Conservation (phyloP, 257 asterid genomes). For the Solanum gracilifrons region DNA sequence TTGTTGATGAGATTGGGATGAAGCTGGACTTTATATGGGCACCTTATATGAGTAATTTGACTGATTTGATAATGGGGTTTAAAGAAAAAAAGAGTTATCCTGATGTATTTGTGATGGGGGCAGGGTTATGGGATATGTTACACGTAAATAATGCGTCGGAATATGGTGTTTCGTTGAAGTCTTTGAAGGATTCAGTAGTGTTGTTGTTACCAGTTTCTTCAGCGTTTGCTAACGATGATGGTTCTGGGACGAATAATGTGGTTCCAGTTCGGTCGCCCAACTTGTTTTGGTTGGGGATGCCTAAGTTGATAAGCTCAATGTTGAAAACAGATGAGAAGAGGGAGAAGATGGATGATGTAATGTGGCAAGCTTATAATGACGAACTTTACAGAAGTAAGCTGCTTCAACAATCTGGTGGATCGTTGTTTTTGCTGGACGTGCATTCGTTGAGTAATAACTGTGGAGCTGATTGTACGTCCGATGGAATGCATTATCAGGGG, state of each 20-base stretch:
- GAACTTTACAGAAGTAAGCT: constrained; percentile 48
- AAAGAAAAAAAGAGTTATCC: constrained; percentile 39
- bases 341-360: constrained; percentile 47
- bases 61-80: constrained; percentile 28
- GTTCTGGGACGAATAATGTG: background rate
- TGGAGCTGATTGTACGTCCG: constrained; percentile 58
- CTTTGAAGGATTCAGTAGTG: constrained; percentile 49
- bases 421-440: constrained; percentile 53
- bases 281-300: constrained; percentile 92
- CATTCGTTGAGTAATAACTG: constrained; percentile 50
- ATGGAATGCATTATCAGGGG: constrained; percentile 88
- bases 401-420: constrained; percentile 54
- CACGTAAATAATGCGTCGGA: constrained; percentile 51
- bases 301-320: constrained; percentile 58
- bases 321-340: constrained; percentile 68
- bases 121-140: constrained; percentile 95
- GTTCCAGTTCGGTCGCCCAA: constrained; percentile 34
- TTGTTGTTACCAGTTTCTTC: constrained; percentile 53
- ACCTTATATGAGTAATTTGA: constrained; percentile 61
- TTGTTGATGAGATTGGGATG: constrained; percentile 70
- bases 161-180: constrained; percentile 35
- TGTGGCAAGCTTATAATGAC: constrained; percentile 35
- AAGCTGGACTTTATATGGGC: constrained; percentile 88
- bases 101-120: constrained; percentile 79
- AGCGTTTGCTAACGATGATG: constrained; percentile 3